These are phyloP conservation scores for Stereum hirsutum DNA, from an alignment of 1,284 basidiomycete species.

Conservation along the genomic window DNA sequence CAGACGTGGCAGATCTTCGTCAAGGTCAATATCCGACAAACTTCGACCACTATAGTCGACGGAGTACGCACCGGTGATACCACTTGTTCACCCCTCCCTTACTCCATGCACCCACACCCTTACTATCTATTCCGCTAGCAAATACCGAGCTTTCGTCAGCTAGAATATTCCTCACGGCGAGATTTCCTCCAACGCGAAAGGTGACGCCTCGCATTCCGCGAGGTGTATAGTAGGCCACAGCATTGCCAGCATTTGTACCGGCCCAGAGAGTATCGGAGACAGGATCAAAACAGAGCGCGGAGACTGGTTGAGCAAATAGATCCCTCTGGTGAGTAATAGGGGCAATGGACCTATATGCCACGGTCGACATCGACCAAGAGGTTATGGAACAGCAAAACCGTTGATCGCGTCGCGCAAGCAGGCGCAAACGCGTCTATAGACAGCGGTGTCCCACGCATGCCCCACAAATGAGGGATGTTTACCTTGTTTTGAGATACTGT, in stretches of 20 bases:
- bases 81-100: conserved; percentile 81
- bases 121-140: conserved; percentile 45
- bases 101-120: conserved; percentile 65
- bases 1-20: conserved; percentile 29
- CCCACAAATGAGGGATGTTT: too few relatives aligned
- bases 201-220: conserved; percentile 63
- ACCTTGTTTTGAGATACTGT: too few relatives aligned
- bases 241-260: conserved; percentile 66
- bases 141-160: conserved; percentile 72
- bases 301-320: conserved; percentile 44
- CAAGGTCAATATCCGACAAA: too few relatives aligned
- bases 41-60: background rate
- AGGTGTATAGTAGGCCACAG: conserved; percentile 67
- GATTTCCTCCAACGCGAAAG: conserved; percentile 62
- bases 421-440: too few relatives aligned
- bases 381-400: too few relatives aligned
- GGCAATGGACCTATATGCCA: conserved; percentile 25
- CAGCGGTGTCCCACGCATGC: too few relatives aligned
- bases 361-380: conserved; percentile 26
- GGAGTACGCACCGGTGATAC: conserved; percentile 53
- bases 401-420: too few relatives aligned
- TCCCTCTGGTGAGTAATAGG: conserved; percentile 28
- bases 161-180: conserved; percentile 62
- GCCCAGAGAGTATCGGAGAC: conserved; percentile 88
- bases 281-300: conserved; percentile 81